Percentiles rank a stretch among this genome's conserved stretches.
Evolutionary conservation across 495 filamentous ascomycete genomes (phyloP).

Genomic region (Thermochaetoides thermophila): DNA sequence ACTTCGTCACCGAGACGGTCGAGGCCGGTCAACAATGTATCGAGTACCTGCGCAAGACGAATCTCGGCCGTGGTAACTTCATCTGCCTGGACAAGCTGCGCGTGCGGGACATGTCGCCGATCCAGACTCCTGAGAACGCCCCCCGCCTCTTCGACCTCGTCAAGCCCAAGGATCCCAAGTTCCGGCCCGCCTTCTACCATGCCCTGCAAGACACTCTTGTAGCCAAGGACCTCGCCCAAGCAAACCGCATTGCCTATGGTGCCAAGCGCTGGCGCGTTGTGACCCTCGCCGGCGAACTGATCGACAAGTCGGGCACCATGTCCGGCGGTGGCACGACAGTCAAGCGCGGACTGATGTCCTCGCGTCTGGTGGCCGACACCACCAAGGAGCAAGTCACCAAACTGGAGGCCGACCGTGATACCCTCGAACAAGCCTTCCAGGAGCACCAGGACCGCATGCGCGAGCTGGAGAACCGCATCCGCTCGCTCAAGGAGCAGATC

Average conservation of each 20-base stretch:
- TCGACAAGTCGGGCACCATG: slow-evolving; percentile 97
- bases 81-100: slow-evolving; percentile 84
- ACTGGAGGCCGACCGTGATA: slow-evolving; percentile 74
- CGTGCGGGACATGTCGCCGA: slow-evolving; percentile 53
- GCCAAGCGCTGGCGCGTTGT: slow-evolving; percentile 88
- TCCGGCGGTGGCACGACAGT: slow-evolving; percentile 84
- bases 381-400: slow-evolving; percentile 77
- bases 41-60: slow-evolving; percentile 92
- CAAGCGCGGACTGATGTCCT: slow-evolving; percentile 86
- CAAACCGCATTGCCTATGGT: slow-evolving; percentile 92
- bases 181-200: slow-evolving; percentile 86
- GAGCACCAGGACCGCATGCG: slow-evolving; percentile 67
- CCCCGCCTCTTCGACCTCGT: slow-evolving; percentile 88
- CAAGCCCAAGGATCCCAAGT: slow-evolving; percentile 71
- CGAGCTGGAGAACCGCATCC: slow-evolving; percentile 56
- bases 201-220: slow-evolving; percentile 88
- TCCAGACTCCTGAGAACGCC: slow-evolving; percentile 82
- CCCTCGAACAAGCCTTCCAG: slow-evolving; percentile 63
- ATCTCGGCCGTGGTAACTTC: slow-evolving; percentile 92
- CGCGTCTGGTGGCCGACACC: slow-evolving; percentile 73
- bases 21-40: slow-evolving; percentile 95
- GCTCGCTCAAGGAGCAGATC: slow-evolving; percentile 63
- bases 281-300: slow-evolving; percentile 84
- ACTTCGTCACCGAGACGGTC: slow-evolving; percentile 89
- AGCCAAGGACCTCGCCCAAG: slow-evolving; percentile 80